Evolutionary conservation across 768 basidiomycete genomes (phyloP), one percentile per base, ranked within the genome.

Genomic region (Russula sp.): DNA sequence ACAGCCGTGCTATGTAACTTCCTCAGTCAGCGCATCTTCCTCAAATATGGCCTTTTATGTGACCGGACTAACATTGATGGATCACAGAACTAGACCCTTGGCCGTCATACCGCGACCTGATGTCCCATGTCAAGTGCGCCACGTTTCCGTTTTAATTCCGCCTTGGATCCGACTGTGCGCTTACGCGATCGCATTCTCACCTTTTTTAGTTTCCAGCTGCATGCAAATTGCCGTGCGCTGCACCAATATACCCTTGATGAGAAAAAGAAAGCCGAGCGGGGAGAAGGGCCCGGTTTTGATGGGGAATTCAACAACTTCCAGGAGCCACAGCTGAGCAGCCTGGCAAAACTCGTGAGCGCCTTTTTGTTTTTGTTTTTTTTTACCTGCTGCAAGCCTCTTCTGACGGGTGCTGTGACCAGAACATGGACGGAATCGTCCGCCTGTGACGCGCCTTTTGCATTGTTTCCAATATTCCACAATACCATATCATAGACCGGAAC

Each of bases 271-370:
- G 48, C 46, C 7, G 47, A 36, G 11, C 59, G 48, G 7, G 63
- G 63, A 3, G 39, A 62, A 45, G 63, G 59, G 13, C 14, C n/a
- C 2, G 54, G 52, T 11, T 61, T 60, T 6, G 63, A 60, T 14
- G 63, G 63, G 1, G 63, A 64, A 39, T 29, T 61, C 8, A 59
- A 51, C 49, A 64, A 64, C 32, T 64, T 64, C 29, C 63, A 64
- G 29, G 49, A 25, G 14, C 63, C 63, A 14, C 54, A 56, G 42
- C 54, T 64, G 25, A 64, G 60, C 9, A 64, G 60, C 36, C 25
- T 64, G 20, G 8, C 42, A n/a, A 64, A 46, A 25, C 60, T 64
- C 7, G 63, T 64, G n/a, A 36, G 60, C 18, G 14, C 45, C 25
- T 34, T 45, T 34, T 36, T 25, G 45, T 46, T 56, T 47, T n/a